Base-by-base conservation (phyloP, 2,329 filamentous ascomycete genomes). In the Diatrype stigma region DNA sequence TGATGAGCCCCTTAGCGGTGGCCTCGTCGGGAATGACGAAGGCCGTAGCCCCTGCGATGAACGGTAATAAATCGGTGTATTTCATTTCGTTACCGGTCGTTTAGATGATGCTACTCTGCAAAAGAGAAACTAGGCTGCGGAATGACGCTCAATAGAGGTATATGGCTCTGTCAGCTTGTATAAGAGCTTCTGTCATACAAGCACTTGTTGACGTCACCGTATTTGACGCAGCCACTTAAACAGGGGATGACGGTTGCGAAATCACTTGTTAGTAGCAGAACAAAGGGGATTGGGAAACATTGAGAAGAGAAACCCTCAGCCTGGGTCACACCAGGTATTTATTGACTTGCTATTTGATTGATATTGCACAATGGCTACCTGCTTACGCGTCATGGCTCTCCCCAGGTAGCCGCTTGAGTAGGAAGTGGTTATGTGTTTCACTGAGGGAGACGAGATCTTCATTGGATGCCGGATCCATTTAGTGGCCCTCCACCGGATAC, bases 21-120 rank as follows among this genome's bases (percentile, higher is more conserved):
- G 50, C 55, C 30, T 67, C 63, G 37, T 67, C 62, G 19, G 64
- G 65, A 38, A 68, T 58, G 45, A 64, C 56, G 48, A 63, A 51
- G 28, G 56, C 60, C 37, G 53, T 37, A 30, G 57, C 54, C 16
- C 53, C 52, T n/a, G 57, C 60, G 51, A 48, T 56, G 2, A 62
- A 45, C 30, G 60, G 57, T 52, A 64, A 46, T n/a, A 61, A 23
- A 16, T 51, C 34, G 19, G 54, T 56, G 49, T 63, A 60, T 51
- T 51, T 62, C 62, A 64, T 64, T 7, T 48, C 56, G 23, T 10
- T 4, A 28, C 26, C 2, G 12, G 26, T 10, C 12, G 28, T n/a
- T n/a, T 12, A 45, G 21, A 3, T 26, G 22, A 21, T 22, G 21
- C 10, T 26, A n/a, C n/a, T 22, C 17, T 12, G 26, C 11, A 40